phyloP scores from a whole-genome alignment of 306 rosid genomes.

The Calophaca sinica region DNA sequence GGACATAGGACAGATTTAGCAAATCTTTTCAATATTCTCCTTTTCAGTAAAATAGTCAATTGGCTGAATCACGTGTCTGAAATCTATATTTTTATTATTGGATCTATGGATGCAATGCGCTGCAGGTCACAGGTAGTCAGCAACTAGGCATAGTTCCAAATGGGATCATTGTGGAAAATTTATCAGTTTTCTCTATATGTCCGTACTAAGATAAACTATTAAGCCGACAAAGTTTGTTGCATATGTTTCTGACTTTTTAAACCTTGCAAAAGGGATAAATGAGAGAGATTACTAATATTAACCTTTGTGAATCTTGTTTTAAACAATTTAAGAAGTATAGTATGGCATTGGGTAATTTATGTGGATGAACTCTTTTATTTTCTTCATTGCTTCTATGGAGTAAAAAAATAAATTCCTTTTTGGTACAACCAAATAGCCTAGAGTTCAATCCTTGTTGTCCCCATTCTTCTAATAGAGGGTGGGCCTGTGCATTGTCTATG shows the following conservation, averaged over 20 bases:
- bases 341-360: not conserved
- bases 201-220: conserved; percentile 18
- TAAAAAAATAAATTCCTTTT: not conserved
- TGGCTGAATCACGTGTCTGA: conserved; percentile 2
- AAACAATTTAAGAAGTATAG: not conserved
- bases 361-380: conserved; percentile 7
- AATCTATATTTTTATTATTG: conserved; percentile 19
- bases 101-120: conserved; percentile 16
- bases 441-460: not conserved
- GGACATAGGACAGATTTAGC: conserved; percentile 7
- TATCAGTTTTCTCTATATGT: conserved; percentile 15
- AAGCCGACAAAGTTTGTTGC: conserved; percentile 10
- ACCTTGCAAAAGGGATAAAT: not conserved
- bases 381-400: not conserved
- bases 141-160: conserved; percentile 16
- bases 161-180: conserved; percentile 27
- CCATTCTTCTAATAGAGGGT: not conserved
- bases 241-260: not conserved
- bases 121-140: conserved; percentile 27
- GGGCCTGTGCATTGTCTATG: conserved; percentile 15
- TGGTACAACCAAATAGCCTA: not conserved
- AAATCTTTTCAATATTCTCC: not conserved
- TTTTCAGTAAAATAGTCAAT: conserved; percentile 4
- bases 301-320: not conserved
- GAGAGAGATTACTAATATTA: not conserved